A percentile compares a stretch with the other conserved stretches of the same genome.
Conservation (phyloP, 768 basidiomycete species). For the Boletellus sp. region DNA sequence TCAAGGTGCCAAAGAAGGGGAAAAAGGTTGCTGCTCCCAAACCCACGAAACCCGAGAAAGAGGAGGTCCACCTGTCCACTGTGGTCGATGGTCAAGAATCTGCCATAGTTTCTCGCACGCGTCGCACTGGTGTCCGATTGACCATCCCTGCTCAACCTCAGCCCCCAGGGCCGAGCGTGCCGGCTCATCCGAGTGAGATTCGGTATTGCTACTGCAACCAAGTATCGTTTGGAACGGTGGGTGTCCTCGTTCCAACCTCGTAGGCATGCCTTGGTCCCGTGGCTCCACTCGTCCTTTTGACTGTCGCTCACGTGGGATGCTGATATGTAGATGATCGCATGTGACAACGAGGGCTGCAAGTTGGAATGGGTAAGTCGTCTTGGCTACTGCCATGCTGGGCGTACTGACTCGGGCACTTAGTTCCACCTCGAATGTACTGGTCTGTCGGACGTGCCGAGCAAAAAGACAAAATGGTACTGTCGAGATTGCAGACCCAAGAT, state of each 20-base stretch:
- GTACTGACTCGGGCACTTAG: conserved; percentile 33
- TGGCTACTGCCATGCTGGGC: neutral
- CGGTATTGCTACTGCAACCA: conserved; percentile 82
- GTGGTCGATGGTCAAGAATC: conserved; percentile 10
- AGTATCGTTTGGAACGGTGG: conserved; percentile 75
- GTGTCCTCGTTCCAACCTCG: conserved; percentile 20
- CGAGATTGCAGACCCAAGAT: conserved; percentile 50
- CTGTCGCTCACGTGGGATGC: neutral
- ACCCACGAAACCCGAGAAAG: conserved; percentile 16
- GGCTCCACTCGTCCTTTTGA: neutral
- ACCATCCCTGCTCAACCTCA: conserved; percentile 34
- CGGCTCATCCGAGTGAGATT: conserved; percentile 45
- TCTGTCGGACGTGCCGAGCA: conserved; percentile 53
- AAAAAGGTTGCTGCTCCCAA: conserved; percentile 18
- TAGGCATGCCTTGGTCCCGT: too few species aligned
- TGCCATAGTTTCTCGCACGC: conserved; percentile 13
- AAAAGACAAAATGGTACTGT: conserved; percentile 65
- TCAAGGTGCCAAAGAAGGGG: conserved; percentile 21
- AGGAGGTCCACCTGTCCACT: conserved; percentile 8
- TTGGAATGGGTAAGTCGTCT: conserved; percentile 73
- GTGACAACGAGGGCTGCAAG: conserved; percentile 67
- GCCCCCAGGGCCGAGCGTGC: conserved; percentile 16
- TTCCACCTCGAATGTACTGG: conserved; percentile 72
- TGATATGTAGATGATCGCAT: conserved; percentile 72
- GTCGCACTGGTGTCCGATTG: conserved; percentile 29